phyloP scores from a whole-genome alignment of 441 rosid species.

The Omphalea diandra region DNA sequence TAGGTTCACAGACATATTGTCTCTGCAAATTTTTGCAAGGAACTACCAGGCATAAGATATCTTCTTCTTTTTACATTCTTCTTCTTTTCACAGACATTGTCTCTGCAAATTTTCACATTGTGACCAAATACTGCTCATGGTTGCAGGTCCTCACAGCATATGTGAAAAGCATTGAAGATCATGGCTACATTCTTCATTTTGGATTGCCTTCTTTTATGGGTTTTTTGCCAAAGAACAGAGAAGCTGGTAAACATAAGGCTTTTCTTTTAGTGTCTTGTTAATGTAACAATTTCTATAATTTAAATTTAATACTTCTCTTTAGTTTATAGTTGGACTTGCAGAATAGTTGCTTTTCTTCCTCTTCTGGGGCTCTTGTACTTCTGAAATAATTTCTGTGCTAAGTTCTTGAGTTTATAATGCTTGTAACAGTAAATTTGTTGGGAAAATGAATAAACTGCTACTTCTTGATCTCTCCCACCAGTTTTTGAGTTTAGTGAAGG shows the following conservation, averaged over 20 bases:
- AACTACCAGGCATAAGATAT: background rate
- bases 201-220: slow-evolving; percentile 81
- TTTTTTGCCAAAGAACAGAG: slow-evolving; percentile 60
- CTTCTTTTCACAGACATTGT: background rate
- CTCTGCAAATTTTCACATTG: background rate
- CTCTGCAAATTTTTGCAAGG: background rate
- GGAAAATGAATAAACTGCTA: background rate
- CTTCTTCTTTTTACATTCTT: background rate
- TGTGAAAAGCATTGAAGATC: slow-evolving; percentile 94
- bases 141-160: slow-evolving; percentile 71
- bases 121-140: slow-evolving; percentile 16
- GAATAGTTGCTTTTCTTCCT: background rate
- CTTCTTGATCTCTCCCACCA: background rate
- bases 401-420: background rate
- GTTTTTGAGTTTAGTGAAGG: background rate
- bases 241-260: slow-evolving; percentile 46
- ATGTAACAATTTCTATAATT: background rate
- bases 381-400: background rate
- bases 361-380: background rate
- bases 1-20: background rate
- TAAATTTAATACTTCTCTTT: background rate
- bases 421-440: background rate
- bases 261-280: slow-evolving; percentile 5
- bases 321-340: background rate
- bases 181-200: slow-evolving; percentile 93